Conservation (phyloP, 163 green algal genomes). For the Scenedesmus sp. region DNA sequence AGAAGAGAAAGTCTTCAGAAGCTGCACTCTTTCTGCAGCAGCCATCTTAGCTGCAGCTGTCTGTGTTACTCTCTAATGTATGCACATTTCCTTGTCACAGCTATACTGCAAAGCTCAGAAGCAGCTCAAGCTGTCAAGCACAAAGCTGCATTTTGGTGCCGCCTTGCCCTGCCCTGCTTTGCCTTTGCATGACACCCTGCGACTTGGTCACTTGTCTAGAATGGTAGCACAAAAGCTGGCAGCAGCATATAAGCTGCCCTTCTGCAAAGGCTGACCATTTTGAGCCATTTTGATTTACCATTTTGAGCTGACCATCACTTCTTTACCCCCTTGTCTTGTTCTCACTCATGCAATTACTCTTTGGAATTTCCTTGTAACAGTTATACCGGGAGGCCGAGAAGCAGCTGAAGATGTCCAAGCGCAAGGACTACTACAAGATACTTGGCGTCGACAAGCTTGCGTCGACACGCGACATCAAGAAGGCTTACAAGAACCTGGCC, state of each 20-base stretch:
- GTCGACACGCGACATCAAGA: conserved; percentile 77
- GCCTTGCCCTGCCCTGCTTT: neutral
- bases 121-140: conserved; percentile 77
- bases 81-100: neutral
- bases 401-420: conserved; percentile 77
- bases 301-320: neutral
- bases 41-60: no score
- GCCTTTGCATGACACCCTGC: no score
- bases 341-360: neutral
- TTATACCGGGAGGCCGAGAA: conserved; percentile 72
- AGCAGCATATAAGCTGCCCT: no score
- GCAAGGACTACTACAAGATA: conserved; percentile 85
- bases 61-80: no score
- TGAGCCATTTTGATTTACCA: neutral
- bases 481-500: conserved; percentile 69
- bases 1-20: no score
- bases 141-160: conserved; percentile 65
- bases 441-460: conserved; percentile 59
- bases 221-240: no score
- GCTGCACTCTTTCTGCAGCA: no score
- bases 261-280: neutral
- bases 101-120: conserved; percentile 75
- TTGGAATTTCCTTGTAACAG: neutral
- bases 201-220: no score
- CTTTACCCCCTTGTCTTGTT: no score